Conservation (phyloP, 1,139 yeast genomes). For the Saccharomyces hybrid region DNA sequence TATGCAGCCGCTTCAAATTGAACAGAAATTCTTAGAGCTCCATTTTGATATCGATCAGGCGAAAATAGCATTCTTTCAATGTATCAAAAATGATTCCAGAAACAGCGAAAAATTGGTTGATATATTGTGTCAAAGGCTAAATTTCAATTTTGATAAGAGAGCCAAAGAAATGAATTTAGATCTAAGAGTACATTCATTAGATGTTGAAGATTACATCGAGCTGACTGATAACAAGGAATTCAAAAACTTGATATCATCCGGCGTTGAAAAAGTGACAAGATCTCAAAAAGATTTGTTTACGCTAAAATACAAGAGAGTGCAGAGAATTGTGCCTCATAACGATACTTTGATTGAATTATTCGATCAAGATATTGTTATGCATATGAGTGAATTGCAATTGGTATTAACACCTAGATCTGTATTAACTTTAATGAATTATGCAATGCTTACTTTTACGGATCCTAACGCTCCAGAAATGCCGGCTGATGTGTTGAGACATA, state of each 20-base stretch:
- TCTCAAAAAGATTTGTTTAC: constrained; percentile 47
- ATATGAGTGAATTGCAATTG: constrained; percentile 72
- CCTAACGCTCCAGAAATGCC: constrained; percentile 64
- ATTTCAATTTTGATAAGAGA: constrained; percentile 53
- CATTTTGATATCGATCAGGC: constrained; percentile 60
- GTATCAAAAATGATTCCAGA: constrained; percentile 54
- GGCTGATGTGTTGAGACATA: constrained; percentile 61
- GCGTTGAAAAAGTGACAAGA: constrained; percentile 33
- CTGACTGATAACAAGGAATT: constrained; percentile 55
- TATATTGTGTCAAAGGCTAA: constrained; percentile 58
- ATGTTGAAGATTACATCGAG: constrained; percentile 70
- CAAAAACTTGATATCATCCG: constrained; percentile 64
- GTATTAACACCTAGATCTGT: constrained; percentile 73
- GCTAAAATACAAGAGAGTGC: constrained; percentile 51
- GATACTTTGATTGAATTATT: constrained; percentile 54
- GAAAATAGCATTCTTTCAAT: constrained; percentile 56
- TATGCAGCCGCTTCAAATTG: constrained; percentile 23
- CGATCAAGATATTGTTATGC: constrained; percentile 71
- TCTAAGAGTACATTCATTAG: constrained; percentile 54
- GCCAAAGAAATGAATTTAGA: constrained; percentile 58
- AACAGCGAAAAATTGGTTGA: constrained; percentile 65
- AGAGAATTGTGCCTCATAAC: constrained; percentile 54
- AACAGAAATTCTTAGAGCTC: constrained; percentile 65
- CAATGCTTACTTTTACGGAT: constrained; percentile 80
- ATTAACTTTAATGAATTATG: constrained; percentile 70